Conservation (phyloP, 305 asterid species). For the Andrographis paniculata region DNA sequence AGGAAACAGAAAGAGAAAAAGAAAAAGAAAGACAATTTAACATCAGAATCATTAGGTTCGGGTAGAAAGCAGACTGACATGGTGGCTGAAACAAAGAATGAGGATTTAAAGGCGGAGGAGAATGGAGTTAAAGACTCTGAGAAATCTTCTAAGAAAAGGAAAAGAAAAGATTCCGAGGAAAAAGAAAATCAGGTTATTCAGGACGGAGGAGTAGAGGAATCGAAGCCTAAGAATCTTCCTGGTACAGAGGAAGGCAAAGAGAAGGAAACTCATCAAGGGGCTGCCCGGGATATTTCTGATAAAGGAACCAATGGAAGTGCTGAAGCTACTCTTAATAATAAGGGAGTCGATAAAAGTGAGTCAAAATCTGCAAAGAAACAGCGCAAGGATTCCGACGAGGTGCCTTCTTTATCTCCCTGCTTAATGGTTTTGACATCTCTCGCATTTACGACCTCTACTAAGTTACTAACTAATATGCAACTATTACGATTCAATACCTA, state of each 20-base stretch:
- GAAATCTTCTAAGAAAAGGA: conserved; percentile 63
- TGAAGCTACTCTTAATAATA: conserved; percentile 17
- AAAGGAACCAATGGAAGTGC: conserved; percentile 16
- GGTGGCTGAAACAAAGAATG: conserved; percentile 16
- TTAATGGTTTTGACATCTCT: neutral
- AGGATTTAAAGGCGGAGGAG: conserved; percentile 25
- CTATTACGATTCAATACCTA: neutral
- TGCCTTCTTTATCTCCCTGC: conserved; percentile 20
- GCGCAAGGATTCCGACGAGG: conserved; percentile 46
- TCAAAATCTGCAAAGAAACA: conserved; percentile 41
- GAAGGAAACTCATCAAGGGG: conserved; percentile 12
- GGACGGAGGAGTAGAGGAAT: conserved; percentile 37
- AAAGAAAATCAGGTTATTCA: conserved; percentile 29
- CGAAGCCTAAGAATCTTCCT: conserved; percentile 54
- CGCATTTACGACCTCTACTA: neutral
- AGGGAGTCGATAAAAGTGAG: conserved; percentile 27
- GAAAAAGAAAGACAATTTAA: conserved; percentile 34
- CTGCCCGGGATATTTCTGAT: conserved; percentile 9
- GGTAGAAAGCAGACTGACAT: conserved; percentile 20
- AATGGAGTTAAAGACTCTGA: conserved; percentile 30
- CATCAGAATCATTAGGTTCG: conserved; percentile 17
- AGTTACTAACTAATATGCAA: too few species aligned
- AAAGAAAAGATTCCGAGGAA: conserved; percentile 42
- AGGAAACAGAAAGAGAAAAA: conserved; percentile 37
- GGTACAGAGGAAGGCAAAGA: conserved; percentile 29